A percentile compares a stretch with the other conserved stretches of the same genome.
Conservation (phyloP, 2,329 filamentous ascomycete genomes). For the Aspergillus ustus region DNA sequence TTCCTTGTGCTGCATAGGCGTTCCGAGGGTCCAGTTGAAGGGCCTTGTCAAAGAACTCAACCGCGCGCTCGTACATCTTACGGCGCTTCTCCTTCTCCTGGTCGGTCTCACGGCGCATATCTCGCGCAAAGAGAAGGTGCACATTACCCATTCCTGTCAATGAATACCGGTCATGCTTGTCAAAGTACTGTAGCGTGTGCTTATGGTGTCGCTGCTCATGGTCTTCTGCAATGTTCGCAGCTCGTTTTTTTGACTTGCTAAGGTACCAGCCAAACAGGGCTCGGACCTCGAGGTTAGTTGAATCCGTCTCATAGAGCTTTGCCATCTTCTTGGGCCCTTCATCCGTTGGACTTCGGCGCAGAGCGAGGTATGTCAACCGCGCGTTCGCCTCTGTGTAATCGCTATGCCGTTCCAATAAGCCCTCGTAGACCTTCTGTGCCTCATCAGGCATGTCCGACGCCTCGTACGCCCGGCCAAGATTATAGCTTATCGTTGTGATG, state of each 20-base stretch:
- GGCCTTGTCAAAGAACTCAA: slow-evolving; percentile 98
- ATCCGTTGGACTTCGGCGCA: slow-evolving; percentile 78
- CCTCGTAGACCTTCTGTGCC: slow-evolving; percentile 86
- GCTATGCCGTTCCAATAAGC: slow-evolving; percentile 78
- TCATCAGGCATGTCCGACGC: slow-evolving; percentile 78
- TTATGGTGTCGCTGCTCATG: slow-evolving; percentile 94
- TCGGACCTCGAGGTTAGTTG: slow-evolving; percentile 86
- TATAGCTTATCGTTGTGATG: slow-evolving; percentile 95
- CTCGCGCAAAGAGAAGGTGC: slow-evolving; percentile 83
- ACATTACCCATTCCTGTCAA: slow-evolving; percentile 97
- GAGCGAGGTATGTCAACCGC: slow-evolving; percentile 85
- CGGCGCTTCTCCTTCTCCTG: slow-evolving; percentile 88
- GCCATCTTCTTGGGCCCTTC: slow-evolving; percentile 85
- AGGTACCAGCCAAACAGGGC: slow-evolving; percentile 95
- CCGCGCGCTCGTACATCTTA: slow-evolving; percentile 84
- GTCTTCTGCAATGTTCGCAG: slow-evolving; percentile 81
- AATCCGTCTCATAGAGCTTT: slow-evolving; percentile 82
- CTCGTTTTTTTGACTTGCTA: slow-evolving; percentile 83
- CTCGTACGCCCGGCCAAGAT: slow-evolving; percentile 91
- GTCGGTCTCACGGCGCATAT: slow-evolving; percentile 91
- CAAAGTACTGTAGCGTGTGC: slow-evolving; percentile 88
- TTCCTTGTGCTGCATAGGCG: slow-evolving; percentile 92
- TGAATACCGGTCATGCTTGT: slow-evolving; percentile 98
- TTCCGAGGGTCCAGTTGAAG: slow-evolving; percentile 93
- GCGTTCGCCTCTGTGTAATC: slow-evolving; percentile 93